Conservation (phyloP, 2,329 filamentous ascomycete species). For the Phialocephala sp. region DNA sequence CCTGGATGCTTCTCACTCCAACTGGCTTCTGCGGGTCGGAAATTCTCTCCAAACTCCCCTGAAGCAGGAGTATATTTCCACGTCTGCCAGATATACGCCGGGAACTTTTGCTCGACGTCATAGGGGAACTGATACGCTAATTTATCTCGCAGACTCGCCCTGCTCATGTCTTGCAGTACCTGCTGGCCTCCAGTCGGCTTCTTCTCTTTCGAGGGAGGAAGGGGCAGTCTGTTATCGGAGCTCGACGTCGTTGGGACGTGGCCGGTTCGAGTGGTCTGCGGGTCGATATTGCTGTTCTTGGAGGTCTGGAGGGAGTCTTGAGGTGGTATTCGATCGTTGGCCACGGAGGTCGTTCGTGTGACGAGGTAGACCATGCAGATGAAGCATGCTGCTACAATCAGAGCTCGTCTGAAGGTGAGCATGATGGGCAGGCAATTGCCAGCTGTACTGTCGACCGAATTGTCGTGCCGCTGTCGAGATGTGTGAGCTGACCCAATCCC, state of each 20-base stretch:
- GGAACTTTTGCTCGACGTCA: slow-evolving; percentile 86
- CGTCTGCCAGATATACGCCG: slow-evolving; percentile 98
- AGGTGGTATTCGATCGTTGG: slow-evolving; percentile 18
- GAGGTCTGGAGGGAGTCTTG: slow-evolving; percentile 17
- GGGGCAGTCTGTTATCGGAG: slow-evolving; percentile 13
- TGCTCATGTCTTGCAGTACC: slow-evolving; percentile 62
- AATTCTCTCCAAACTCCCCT: slow-evolving; percentile 72
- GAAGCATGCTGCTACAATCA: slow-evolving; percentile 73
- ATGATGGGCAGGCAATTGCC: slow-evolving; percentile 53
- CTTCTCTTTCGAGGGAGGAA: slow-evolving; percentile 22
- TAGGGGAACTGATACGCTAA: slow-evolving; percentile 94
- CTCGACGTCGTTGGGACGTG: slow-evolving; percentile 26
- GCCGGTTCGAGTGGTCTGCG: slow-evolving; percentile 25
- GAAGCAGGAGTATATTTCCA: slow-evolving; percentile 89
- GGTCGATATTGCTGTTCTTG: background rate
- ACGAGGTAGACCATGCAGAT: slow-evolving; percentile 74
- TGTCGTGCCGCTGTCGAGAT: background rate
- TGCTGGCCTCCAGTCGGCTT: slow-evolving; percentile 32
- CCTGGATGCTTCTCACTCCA: slow-evolving; percentile 88
- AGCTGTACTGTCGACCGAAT: slow-evolving; percentile 20
- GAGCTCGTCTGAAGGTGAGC: slow-evolving; percentile 79
- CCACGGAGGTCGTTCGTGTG: slow-evolving; percentile 54
- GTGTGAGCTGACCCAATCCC: background rate
- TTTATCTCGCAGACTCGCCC: slow-evolving; percentile 77
- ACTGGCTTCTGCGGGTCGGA: slow-evolving; percentile 83